phyloP scores from a whole-genome alignment of 352 stramenopile species.

The Pythium biforme region DNA sequence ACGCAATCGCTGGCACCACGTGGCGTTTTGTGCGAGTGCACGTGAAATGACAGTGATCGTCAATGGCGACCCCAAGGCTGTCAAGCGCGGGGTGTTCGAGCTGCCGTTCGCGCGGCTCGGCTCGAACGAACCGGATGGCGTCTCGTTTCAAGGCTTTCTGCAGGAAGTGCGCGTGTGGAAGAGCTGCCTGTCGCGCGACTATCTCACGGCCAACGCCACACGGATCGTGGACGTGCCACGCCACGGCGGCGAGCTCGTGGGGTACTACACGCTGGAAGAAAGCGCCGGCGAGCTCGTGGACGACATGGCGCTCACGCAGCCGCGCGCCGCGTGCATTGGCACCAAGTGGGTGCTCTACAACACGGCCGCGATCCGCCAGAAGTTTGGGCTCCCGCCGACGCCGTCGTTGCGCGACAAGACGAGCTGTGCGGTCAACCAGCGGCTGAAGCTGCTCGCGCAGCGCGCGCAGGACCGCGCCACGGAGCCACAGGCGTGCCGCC shows the following conservation, averaged over 20 bases:
- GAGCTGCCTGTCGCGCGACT: slow-evolving; percentile 34
- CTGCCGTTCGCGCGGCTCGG: slow-evolving; percentile 54
- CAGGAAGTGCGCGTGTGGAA: slow-evolving; percentile 75
- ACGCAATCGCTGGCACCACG: slow-evolving; percentile 57
- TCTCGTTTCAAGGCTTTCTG: slow-evolving; percentile 62
- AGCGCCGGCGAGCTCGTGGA: slow-evolving; percentile 66
- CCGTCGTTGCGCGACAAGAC: slow-evolving; percentile 64
- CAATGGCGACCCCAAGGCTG: slow-evolving; percentile 38
- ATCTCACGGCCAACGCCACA: slow-evolving; percentile 34
- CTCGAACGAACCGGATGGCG: slow-evolving; percentile 27
- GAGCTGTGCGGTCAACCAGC: slow-evolving; percentile 66
- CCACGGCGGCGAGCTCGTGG: slow-evolving; percentile 26
- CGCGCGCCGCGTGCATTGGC: slow-evolving; percentile 46
- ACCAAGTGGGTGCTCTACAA: slow-evolving; percentile 55
- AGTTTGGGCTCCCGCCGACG: slow-evolving; percentile 54
- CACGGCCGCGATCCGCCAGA: slow-evolving; percentile 38
- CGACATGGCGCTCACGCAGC: slow-evolving; percentile 57
- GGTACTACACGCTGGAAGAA: slow-evolving; percentile 82
- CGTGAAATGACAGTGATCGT: slow-evolving; percentile 54
- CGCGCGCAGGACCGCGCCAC: slow-evolving; percentile 46
- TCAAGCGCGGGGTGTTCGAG: slow-evolving; percentile 52
- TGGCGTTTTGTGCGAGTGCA: slow-evolving; percentile 48
- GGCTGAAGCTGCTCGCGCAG: slow-evolving; percentile 60
- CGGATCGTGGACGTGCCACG: slow-evolving; percentile 40
- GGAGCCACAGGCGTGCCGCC: slow-evolving; percentile 40